A percentile compares a stretch with the other conserved stretches of the same genome.
Evolutionary conservation across 306 rosid species (phyloP).

Genomic region (Prinsepia uniflora): DNA sequence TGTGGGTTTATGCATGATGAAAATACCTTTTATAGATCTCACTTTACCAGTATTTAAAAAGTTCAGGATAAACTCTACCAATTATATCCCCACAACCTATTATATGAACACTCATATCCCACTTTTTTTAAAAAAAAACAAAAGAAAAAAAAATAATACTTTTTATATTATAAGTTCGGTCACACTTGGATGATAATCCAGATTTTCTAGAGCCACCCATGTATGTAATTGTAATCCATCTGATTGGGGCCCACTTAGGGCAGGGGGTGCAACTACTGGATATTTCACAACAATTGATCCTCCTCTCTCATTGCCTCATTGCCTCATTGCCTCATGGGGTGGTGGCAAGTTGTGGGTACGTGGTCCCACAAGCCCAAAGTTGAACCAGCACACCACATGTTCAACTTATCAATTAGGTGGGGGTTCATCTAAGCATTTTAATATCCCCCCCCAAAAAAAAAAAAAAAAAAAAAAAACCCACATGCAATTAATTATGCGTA

Average conservation of each 20-base stretch:
- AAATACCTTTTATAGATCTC: background rate
- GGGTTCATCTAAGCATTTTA: slow-evolving; percentile 33
- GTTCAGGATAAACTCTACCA: background rate
- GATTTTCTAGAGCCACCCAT: background rate
- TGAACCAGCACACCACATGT: slow-evolving; percentile 73
- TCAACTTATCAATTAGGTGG: slow-evolving; percentile 55
- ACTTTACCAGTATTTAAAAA: background rate
- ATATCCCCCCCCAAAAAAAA: background rate
- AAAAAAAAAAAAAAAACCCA: background rate
- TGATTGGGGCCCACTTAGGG: slow-evolving; percentile 36
- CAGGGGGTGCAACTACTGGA: slow-evolving; percentile 46
- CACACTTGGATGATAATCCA: background rate
- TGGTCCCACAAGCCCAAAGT: slow-evolving; percentile 74
- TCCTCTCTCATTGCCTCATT: background rate
- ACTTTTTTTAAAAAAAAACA: too few species aligned
- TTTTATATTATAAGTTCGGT: background rate
- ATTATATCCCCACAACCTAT: background rate
- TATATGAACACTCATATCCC: slow-evolving; percentile 1
- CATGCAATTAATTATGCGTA: background rate
- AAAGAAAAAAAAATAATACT: background rate
- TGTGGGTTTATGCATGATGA: slow-evolving; percentile 6
- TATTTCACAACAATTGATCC: slow-evolving; percentile 44
- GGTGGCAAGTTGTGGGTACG: slow-evolving; percentile 32
- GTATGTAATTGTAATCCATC: background rate
- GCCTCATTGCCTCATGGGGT: slow-evolving; percentile 40